These are phyloP conservation scores for Neurospora sp. DNA, from an alignment of 2,329 filamentous ascomycete species.

Conservation along the genomic window DNA sequence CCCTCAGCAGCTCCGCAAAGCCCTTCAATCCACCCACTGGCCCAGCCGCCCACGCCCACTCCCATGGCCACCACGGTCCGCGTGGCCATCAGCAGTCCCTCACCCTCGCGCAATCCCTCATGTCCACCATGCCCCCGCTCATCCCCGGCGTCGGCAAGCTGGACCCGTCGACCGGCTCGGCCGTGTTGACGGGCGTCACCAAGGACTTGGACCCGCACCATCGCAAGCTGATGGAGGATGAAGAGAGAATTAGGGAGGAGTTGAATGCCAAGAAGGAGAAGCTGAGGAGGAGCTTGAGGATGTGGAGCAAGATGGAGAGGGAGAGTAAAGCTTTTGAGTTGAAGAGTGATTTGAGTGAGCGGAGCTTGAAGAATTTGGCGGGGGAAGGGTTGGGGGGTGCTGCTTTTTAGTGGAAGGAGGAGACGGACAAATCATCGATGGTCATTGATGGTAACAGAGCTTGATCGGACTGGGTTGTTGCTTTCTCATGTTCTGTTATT, in stretches of 20 bases:
- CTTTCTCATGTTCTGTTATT: too few species aligned
- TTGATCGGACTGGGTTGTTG: not conserved
- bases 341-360: slow-evolving; percentile 45
- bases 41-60: slow-evolving; percentile 31
- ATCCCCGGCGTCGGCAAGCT: slow-evolving; percentile 42
- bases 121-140: slow-evolving; percentile 40
- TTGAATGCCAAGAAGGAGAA: slow-evolving; percentile 43
- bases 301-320: slow-evolving; percentile 45
- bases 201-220: slow-evolving; percentile 45
- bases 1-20: slow-evolving; percentile 19
- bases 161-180: slow-evolving; percentile 32
- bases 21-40: slow-evolving; percentile 50
- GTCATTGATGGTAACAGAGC: too few species aligned
- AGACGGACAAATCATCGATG: too few species aligned
- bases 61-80: slow-evolving; percentile 14
- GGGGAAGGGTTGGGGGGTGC: slow-evolving; percentile 46
- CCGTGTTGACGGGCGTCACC: slow-evolving; percentile 36
- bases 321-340: slow-evolving; percentile 45
- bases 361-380: slow-evolving; percentile 45
- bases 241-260: slow-evolving; percentile 46
- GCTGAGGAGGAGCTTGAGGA: slow-evolving; percentile 39
- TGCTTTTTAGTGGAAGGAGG: slow-evolving; percentile 32
- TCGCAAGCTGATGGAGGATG: slow-evolving; percentile 44
- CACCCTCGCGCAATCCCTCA: slow-evolving; percentile 41
- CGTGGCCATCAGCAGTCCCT: slow-evolving; percentile 22